Evolutionary conservation across 2,329 filamentous ascomycete genomes (phyloP).

Genomic region (Trichophyton benhamiae): DNA sequence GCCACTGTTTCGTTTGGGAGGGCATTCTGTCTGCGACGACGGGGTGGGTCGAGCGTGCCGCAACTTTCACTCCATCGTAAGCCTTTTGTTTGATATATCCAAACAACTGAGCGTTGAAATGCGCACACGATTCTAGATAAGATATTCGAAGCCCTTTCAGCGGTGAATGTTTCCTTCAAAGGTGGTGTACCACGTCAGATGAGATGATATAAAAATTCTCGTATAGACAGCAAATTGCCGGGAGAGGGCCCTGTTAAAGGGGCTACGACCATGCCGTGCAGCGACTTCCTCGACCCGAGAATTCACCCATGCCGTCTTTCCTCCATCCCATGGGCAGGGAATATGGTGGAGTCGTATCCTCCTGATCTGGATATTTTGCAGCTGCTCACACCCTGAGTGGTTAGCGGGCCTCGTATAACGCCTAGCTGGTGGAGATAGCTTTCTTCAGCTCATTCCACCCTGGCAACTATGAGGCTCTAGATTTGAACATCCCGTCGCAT

Average conservation of each 20-base stretch:
- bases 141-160: not conserved
- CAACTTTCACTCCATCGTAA: not conserved
- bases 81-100: not conserved
- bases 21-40: not conserved
- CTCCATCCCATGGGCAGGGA: not conserved
- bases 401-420: not conserved
- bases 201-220: not conserved
- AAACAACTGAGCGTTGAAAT: not conserved
- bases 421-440: not conserved
- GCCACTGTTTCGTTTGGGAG: not conserved
- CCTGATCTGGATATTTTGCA: not conserved
- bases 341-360: not conserved
- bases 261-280: not conserved
- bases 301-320: not conserved
- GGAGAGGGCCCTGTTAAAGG: not conserved
- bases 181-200: not conserved
- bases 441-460: not conserved
- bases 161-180: not conserved
- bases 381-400: not conserved
- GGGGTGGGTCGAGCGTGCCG: not conserved
- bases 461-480: not conserved
- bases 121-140: too few relatives aligned
- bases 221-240: not conserved
- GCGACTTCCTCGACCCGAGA: not conserved
- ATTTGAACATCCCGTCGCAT: not conserved